Evolutionary conservation across 2,329 filamentous ascomycete genomes (phyloP).

Genomic region (Amauroascus niger): DNA sequence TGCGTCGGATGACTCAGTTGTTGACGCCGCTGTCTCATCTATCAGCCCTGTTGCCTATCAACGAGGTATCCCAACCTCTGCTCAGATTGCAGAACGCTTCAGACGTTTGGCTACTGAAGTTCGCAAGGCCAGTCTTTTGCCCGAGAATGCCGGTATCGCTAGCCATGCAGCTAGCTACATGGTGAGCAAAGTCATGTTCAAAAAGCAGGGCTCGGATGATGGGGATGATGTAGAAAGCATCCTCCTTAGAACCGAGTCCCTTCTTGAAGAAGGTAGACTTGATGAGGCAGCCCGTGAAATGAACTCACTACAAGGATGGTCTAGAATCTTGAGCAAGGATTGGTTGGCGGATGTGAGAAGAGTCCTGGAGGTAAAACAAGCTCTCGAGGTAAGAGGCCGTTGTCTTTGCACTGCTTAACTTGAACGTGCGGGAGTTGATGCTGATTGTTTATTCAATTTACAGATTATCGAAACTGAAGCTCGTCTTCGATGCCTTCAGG

Average conservation of each 20-base stretch:
- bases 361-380: constrained; percentile 90
- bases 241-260: constrained; percentile 75
- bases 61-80: constrained; percentile 69
- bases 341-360: constrained; percentile 87
- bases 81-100: constrained; percentile 91
- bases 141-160: constrained; percentile 87
- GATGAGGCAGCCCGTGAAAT: constrained; percentile 90
- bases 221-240: constrained; percentile 92
- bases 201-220: constrained; percentile 74
- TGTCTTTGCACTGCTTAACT: background rate
- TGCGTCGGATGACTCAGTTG: constrained; percentile 69
- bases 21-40: constrained; percentile 88
- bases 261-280: constrained; percentile 85
- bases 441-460: background rate
- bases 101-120: constrained; percentile 85
- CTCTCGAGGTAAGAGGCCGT: constrained; percentile 63
- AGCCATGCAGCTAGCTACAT: constrained; percentile 85
- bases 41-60: constrained; percentile 94
- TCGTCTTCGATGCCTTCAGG: constrained; percentile 72
- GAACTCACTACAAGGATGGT: constrained; percentile 88
- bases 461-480: constrained; percentile 86
- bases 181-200: constrained; percentile 90
- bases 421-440: background rate
- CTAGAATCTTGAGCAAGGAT: constrained; percentile 85
- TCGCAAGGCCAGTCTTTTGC: constrained; percentile 83